These are phyloP conservation scores for Phytophthora crassamura DNA, from an alignment of 352 stramenopile genomes.

Conservation along the genomic window DNA sequence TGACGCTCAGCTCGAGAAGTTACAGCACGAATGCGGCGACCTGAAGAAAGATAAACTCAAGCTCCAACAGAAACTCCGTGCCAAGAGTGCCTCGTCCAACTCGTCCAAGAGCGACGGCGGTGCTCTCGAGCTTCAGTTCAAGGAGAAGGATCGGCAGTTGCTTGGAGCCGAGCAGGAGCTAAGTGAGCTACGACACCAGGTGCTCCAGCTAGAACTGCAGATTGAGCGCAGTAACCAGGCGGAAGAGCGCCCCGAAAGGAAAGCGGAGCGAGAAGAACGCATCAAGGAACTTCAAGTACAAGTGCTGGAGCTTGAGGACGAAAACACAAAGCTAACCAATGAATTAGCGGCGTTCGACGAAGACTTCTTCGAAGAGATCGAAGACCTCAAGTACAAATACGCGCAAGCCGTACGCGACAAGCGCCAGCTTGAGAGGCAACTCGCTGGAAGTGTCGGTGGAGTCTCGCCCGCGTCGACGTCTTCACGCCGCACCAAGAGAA, in stretches of 20 bases:
- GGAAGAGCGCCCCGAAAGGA: conserved; percentile 6
- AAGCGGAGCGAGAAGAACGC: conserved; percentile 15
- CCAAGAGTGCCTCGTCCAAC: conserved; percentile 37
- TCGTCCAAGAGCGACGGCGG: conserved; percentile 23
- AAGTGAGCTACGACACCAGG: conserved; percentile 21
- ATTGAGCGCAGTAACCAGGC: conserved; percentile 16
- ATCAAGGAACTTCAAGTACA: conserved; percentile 54
- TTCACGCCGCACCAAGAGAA: conserved; percentile 22
- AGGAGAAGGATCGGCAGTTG: conserved; percentile 36
- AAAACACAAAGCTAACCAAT: conserved; percentile 76
- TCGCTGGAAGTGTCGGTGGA: conserved; percentile 21
- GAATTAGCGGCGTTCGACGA: conserved; percentile 93
- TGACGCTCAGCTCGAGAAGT: conserved; percentile 45
- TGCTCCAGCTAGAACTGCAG: conserved; percentile 32
- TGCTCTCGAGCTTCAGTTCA: conserved; percentile 24
- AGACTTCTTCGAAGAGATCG: conserved; percentile 97
- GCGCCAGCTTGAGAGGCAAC: conserved; percentile 55
- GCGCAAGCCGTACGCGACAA: conserved; percentile 86
- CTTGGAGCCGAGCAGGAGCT: conserved; percentile 26
- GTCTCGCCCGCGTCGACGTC: conserved; percentile 18
- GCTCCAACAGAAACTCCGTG: conserved; percentile 71
- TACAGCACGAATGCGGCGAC: conserved; percentile 46
- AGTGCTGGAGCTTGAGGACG: conserved; percentile 56
- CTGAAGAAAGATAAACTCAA: conserved; percentile 70
- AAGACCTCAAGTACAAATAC: conserved; percentile 96